phyloP scores from a whole-genome alignment of 2,329 filamentous ascomycete genomes.

The Beauveria sp. region DNA sequence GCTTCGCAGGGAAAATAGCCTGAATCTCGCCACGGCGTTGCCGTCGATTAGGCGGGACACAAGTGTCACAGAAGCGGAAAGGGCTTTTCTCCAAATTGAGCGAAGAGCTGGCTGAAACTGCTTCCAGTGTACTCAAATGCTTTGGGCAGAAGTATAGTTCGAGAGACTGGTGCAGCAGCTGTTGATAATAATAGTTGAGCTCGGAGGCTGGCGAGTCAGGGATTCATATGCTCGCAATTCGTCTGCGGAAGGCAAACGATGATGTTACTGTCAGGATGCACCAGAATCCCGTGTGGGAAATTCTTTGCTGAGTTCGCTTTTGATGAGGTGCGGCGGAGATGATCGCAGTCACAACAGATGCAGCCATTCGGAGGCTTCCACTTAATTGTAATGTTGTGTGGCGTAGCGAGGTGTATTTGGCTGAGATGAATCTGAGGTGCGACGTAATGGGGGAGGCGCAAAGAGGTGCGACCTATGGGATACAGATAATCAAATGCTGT shows the following conservation, averaged over 20 bases:
- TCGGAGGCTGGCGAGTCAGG: neutral
- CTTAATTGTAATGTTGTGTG: neutral
- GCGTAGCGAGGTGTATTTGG: neutral
- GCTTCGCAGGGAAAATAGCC: neutral
- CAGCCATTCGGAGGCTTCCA: neutral
- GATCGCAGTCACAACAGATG: constrained; percentile 7
- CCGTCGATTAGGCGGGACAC: neutral
- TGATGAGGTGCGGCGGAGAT: neutral
- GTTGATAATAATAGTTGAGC: neutral
- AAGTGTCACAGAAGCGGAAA: neutral
- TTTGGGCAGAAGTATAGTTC: neutral
- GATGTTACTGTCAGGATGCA: neutral
- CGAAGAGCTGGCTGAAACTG: neutral
- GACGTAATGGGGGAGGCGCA: neutral
- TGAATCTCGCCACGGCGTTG: neutral
- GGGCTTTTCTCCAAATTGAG: neutral
- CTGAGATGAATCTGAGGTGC: constrained; percentile 8
- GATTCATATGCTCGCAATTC: neutral
- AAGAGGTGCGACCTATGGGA: too few relatives aligned
- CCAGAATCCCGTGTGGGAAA: neutral
- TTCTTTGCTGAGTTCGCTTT: neutral
- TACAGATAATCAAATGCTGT: neutral
- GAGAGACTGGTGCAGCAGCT: neutral
- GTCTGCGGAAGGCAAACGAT: neutral
- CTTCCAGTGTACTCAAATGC: neutral